A percentile compares a stretch with the other conserved stretches of the same genome.
Conservation (phyloP, 2,329 filamentous ascomycete species). For the Lachnellula occidentalis region DNA sequence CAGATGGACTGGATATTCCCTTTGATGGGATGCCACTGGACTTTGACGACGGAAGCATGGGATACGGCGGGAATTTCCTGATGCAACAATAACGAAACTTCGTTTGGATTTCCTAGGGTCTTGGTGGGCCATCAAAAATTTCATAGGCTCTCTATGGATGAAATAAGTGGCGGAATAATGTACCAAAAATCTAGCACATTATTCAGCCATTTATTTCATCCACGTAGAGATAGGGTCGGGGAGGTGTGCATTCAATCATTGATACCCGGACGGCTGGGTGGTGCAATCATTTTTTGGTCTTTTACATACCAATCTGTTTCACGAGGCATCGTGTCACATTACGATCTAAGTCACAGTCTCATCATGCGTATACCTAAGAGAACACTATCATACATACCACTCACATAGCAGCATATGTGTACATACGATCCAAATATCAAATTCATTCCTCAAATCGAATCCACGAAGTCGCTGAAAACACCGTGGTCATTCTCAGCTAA, state of each 20-base stretch:
- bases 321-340: background rate
- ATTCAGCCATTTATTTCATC: too few species aligned
- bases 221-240: background rate
- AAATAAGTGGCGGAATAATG: too few species aligned
- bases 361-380: slow-evolving; percentile 3
- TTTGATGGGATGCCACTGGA: slow-evolving; percentile 28
- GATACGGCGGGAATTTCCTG: slow-evolving; percentile 22
- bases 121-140: background rate
- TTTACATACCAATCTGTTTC: background rate
- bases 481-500: background rate
- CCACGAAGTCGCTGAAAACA: background rate
- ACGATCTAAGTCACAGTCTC: background rate
- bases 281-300: background rate
- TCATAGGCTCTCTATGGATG: too few species aligned
- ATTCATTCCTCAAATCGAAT: background rate
- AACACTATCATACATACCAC: background rate
- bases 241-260: background rate
- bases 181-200: too few species aligned
- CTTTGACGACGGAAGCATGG: slow-evolving; percentile 17
- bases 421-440: background rate
- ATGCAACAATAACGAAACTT: slow-evolving; percentile 19
- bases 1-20: slow-evolving; percentile 33
- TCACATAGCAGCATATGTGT: slow-evolving; percentile 1
- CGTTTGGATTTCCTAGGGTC: slow-evolving; percentile 2
- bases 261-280: background rate